Evolutionary conservation across 108 stramenopile species (phyloP).

Genomic region (Conticribra guillardii): DNA sequence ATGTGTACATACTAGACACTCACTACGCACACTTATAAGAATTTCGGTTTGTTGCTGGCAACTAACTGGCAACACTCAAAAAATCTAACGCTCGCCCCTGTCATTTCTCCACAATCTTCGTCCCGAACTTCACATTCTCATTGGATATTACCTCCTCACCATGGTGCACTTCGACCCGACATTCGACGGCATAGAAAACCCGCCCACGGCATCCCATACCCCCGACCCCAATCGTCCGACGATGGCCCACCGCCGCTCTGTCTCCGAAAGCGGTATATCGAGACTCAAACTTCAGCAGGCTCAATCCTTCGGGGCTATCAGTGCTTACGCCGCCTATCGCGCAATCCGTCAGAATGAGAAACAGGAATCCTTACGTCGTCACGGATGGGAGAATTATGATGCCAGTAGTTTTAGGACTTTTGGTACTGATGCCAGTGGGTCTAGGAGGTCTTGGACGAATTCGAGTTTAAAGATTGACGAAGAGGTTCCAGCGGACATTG

Average conservation of each 20-base stretch:
- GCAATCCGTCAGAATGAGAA: conserved; percentile 24
- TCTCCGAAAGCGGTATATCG: not conserved
- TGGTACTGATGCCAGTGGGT: too few relatives aligned
- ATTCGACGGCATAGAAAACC: not conserved
- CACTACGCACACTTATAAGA: too few relatives aligned
- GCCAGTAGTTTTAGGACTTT: not conserved
- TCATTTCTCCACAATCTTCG: too few relatives aligned
- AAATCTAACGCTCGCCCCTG: too few relatives aligned
- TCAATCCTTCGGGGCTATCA: conserved; percentile 23
- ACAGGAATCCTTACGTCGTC: not conserved
- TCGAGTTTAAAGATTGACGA: not conserved
- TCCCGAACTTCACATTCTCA: too few relatives aligned
- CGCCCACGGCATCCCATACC: not conserved
- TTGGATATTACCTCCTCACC: too few relatives aligned
- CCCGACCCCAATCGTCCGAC: not conserved
- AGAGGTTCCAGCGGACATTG: not conserved
- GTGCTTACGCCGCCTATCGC: conserved; percentile 15
- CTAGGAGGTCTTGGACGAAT: not conserved
- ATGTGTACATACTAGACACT: too few relatives aligned
- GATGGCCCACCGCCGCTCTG: not conserved
- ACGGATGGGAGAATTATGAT: conserved; percentile 23
- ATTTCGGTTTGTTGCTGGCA: too few relatives aligned
- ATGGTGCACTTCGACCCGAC: not conserved
- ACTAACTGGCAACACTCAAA: too few relatives aligned
- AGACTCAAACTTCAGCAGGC: not conserved